Conservation (phyloP, 2,329 filamentous ascomycete genomes). For the Diaporthe humulicola region DNA sequence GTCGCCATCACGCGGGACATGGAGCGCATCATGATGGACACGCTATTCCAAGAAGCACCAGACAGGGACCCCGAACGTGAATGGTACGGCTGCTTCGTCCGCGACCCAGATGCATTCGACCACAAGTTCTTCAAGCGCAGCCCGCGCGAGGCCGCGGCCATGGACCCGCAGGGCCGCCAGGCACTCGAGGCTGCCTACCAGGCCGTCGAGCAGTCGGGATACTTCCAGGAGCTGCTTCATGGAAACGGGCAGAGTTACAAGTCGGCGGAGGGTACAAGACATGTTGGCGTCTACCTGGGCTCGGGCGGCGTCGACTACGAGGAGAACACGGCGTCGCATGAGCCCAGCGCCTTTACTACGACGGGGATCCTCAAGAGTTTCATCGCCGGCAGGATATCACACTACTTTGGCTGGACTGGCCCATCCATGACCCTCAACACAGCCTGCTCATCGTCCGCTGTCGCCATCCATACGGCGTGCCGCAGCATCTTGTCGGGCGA, state of each 20-base stretch:
- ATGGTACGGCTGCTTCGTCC: constrained; percentile 44
- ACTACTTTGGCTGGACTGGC: constrained; percentile 44
- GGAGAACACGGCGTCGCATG: constrained; percentile 52
- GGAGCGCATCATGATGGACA: not conserved
- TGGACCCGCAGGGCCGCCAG: constrained; percentile 48
- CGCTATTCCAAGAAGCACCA: not conserved
- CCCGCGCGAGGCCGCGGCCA: constrained; percentile 50
- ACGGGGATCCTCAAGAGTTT: constrained; percentile 47
- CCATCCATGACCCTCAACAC: constrained; percentile 50
- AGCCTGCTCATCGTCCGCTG: constrained; percentile 53
- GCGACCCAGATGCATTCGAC: constrained; percentile 50
- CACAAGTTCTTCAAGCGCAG: constrained; percentile 56
- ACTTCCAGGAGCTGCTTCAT: constrained; percentile 3
- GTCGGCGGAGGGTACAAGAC: too few relatives aligned
- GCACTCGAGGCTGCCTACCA: constrained; percentile 56
- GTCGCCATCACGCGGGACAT: not conserved
- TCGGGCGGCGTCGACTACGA: constrained; percentile 53
- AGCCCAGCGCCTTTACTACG: constrained; percentile 52
- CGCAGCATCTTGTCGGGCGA: constrained; percentile 46
- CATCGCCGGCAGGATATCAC: constrained; percentile 44
- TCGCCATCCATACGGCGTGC: constrained; percentile 54
- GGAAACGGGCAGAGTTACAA: too few relatives aligned
- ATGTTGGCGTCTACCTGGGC: constrained; percentile 55
- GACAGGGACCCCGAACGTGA: not conserved
- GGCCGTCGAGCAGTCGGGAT: constrained; percentile 47